Evolutionary conservation across 225 moss, liverwort and hornwort genomes (phyloP), one percentile per base, ranked within the genome.

Genomic region (Physcomitrium patens): DNA sequence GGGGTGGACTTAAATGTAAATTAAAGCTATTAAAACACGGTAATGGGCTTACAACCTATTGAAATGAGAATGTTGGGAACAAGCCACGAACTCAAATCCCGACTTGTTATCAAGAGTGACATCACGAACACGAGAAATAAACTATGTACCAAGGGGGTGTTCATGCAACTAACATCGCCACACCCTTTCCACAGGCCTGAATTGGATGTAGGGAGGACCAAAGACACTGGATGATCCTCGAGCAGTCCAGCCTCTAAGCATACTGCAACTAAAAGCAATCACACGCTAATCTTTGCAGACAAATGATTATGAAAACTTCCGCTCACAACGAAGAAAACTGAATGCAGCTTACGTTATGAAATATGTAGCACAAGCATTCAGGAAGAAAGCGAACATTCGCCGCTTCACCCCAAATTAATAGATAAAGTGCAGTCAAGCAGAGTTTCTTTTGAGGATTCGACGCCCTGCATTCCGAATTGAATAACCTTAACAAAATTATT

Each of bases 391-490:
- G 90, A 45, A 99, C 76, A 80, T 99, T 99, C 16, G 95, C 90
- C 74, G 95, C 99, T 89, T 99, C 99, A 50, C 99, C 99, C 99
- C 99, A 99, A 71, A 99, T 88, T 65, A 95, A 85, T 79, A 99
- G 85, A 83, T 95, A 99, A 59, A 95, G 89, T 42, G 93, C 90
- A 81, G 85, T 89, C 81, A 95, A 81, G 69, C 91, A 82, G 71
- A 95, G 85, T 80, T 85, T 84, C 17, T 68, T 78, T 70, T 90
- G 86, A 16, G 80, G 78, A 73, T 88, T 82, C 19, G 74, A 77
- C 12, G 90, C 90, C 70, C 95, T 94, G 91, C 68, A 78, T 65
- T 65, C 74, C 64, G 49, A 31, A 27, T 37, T 62, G 23, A 66
- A 63, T 18, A 75, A 71, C 27, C 69, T 27, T 70, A 75, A 65